phyloP scores from a whole-genome alignment of 2,329 filamentous ascomycete genomes.

The Penicillium sp. region DNA sequence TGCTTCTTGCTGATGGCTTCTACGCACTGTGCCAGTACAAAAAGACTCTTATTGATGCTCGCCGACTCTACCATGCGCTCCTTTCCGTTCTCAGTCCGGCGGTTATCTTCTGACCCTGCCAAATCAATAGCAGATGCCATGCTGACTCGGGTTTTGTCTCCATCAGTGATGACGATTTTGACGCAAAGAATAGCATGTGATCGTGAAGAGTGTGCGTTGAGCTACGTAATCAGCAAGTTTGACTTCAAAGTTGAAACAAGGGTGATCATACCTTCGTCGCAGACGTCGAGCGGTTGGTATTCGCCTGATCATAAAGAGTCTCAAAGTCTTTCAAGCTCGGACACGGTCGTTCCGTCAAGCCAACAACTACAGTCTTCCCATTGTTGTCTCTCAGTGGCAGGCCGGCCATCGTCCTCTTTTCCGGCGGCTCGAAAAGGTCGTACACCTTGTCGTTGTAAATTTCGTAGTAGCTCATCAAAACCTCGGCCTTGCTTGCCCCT shows the following conservation, averaged over 20 bases:
- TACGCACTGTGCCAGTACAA: constrained; percentile 90
- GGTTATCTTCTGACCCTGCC: constrained; percentile 92
- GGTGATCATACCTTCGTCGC: constrained; percentile 63
- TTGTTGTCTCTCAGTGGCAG: constrained; percentile 80
- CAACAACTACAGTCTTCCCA: constrained; percentile 82
- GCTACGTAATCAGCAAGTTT: constrained; percentile 37
- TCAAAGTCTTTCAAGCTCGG: constrained; percentile 87
- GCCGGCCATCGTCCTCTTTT: constrained; percentile 78
- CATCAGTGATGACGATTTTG: constrained; percentile 74
- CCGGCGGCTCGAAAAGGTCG: constrained; percentile 80
- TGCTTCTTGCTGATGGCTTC: constrained; percentile 82
- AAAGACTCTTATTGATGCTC: constrained; percentile 95
- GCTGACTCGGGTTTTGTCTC: constrained; percentile 66
- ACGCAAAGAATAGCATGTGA: constrained; percentile 90
- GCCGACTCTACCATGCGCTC: constrained; percentile 91
- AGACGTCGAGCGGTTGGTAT: constrained; percentile 83
- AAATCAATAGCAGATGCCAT: constrained; percentile 91
- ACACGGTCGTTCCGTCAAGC: constrained; percentile 77
- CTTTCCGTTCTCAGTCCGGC: constrained; percentile 88
- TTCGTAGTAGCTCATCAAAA: constrained; percentile 86
- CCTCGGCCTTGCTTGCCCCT: constrained; percentile 66
- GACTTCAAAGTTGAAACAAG: background rate
- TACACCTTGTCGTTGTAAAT: constrained; percentile 97
- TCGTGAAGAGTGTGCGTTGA: constrained; percentile 85
- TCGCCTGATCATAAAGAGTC: constrained; percentile 82